Evolutionary conservation across 2,329 filamentous ascomycete genomes (phyloP).

Genomic region (Ambrosiella cleistominuta): DNA sequence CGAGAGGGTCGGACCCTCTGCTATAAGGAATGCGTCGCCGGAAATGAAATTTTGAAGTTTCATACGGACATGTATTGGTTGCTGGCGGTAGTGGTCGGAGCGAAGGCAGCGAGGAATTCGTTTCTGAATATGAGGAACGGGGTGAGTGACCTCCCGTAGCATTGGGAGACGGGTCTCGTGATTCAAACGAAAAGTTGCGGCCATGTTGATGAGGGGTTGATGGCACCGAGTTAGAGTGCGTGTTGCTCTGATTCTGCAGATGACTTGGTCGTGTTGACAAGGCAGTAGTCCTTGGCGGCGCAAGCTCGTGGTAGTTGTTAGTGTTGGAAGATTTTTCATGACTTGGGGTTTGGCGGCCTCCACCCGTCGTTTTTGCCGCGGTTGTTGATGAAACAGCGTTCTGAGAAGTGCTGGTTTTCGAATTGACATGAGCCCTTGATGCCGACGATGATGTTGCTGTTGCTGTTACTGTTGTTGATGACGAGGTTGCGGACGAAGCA

Average conservation of each 20-base stretch:
- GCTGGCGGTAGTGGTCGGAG: conserved; percentile 45
- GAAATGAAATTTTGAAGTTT: conserved; percentile 67
- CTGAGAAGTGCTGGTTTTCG: background rate
- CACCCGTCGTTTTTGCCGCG: background rate
- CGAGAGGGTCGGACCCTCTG: conserved; percentile 62
- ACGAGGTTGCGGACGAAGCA: background rate
- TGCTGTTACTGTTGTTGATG: conserved; percentile 18
- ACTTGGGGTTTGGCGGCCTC: conserved; percentile 3
- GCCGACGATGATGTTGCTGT: background rate
- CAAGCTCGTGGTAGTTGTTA: conserved; percentile 16
- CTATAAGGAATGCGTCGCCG: conserved; percentile 84
- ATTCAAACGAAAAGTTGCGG: conserved; percentile 64
- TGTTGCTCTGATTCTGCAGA: conserved; percentile 15
- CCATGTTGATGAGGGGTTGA: conserved; percentile 85
- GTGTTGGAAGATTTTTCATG: conserved; percentile 22
- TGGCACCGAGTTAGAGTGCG: conserved; percentile 73
- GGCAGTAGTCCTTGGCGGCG: conserved; percentile 13
- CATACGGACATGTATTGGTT: conserved; percentile 60
- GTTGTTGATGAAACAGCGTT: background rate
- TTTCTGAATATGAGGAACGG: conserved; percentile 77
- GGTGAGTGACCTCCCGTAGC: conserved; percentile 66
- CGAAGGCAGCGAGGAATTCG: conserved; percentile 55
- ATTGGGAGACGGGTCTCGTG: conserved; percentile 62
- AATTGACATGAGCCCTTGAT: background rate
- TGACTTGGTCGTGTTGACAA: conserved; percentile 16